Conservation (phyloP, 2,329 filamentous ascomycete species). For the Taxawa tesnikishii region DNA sequence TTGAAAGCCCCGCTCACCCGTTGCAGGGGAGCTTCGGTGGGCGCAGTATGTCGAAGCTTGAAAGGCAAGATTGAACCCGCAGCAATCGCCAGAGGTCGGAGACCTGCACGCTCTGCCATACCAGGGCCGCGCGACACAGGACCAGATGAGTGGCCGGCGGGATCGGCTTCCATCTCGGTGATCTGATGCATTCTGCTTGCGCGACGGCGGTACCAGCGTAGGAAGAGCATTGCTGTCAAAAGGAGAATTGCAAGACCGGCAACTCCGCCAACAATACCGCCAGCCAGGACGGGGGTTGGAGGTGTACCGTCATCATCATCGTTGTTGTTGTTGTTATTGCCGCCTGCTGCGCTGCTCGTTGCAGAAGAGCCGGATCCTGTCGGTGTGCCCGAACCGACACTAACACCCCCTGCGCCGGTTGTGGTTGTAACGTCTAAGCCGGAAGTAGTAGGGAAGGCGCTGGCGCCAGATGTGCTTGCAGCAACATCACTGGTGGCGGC, state of each 20-base stretch:
- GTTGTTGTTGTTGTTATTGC: constrained; percentile 9
- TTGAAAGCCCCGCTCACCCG: constrained; percentile 31
- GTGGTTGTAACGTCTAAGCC: constrained; percentile 1
- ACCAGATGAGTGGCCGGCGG: constrained; percentile 3
- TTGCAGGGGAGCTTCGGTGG: constrained; percentile 14
- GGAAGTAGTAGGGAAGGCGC: background rate
- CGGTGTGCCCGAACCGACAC: constrained; percentile 1
- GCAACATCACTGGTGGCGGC: no score
- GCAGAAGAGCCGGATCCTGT: constrained; percentile 4
- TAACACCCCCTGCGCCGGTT: constrained; percentile 1
- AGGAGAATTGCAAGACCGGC: constrained; percentile 43
- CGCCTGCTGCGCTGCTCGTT: constrained; percentile 2
- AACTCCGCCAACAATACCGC: constrained; percentile 50
- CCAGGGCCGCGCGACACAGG: constrained; percentile 16
- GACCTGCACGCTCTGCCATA: constrained; percentile 27
- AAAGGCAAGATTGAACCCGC: constrained; percentile 19
- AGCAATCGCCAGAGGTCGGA: constrained; percentile 23
- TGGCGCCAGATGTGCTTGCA: background rate
- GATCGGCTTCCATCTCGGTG: constrained; percentile 12
- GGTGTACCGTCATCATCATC: constrained; percentile 13
- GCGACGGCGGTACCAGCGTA: constrained; percentile 37
- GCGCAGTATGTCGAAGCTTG: no score
- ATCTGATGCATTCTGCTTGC: constrained; percentile 18
- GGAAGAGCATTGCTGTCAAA: constrained; percentile 37
- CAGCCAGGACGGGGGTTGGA: constrained; percentile 43